Evolutionary conservation across 768 basidiomycete species (phyloP), one percentile per base, ranked within the genome.

Genomic region (Amanita muscaria): DNA sequence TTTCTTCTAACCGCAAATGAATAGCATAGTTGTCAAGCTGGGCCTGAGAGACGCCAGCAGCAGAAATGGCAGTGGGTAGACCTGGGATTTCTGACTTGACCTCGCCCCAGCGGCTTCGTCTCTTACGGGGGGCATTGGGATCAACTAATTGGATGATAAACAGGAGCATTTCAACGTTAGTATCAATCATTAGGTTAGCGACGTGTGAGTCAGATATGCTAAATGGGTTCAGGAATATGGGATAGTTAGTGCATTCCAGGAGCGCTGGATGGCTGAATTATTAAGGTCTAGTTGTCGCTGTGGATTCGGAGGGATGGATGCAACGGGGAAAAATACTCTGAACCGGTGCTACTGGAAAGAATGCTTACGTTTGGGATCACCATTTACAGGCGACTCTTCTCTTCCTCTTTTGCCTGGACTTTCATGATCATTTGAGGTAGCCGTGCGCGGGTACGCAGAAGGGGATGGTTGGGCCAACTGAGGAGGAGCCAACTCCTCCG

Each of bases 11-110:
- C 42, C 96, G 78, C 38, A 98, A 73, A 59, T 96, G 91, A 44
- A 93, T 90, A 25, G 96, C 94, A 64, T 99, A 99, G 58, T 91
- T 93, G 66, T 98, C 94, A 43, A 99, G 82, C 63, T 98, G 93
- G 42, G 84, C 82, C 59, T 92, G 90, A 18, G 92, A 91, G 42
- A 99, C 91, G 49, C 94, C 92, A 36, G 86, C 82, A 34, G 88
- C 85, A 52, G 83, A 85, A 52, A 99, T 93, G 36, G 92, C 91
- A 34, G 92, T 94, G 4, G 96, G 96, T 43, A 97, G 65, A 45
- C 91, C 93, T 44, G 92, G 88, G 40, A 92, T 84, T 53, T 93
- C 86, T 40, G 83, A 78, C 63, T 88, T 88, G 48, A 80, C 87
- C 55, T 96, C 94, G 53, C 96, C 96, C 93, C 93, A 99, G 47